A percentile compares a stretch with the other conserved stretches of the same genome.
Conservation (phyloP, 2,329 filamentous ascomycete species). For the Cercospora sp. region DNA sequence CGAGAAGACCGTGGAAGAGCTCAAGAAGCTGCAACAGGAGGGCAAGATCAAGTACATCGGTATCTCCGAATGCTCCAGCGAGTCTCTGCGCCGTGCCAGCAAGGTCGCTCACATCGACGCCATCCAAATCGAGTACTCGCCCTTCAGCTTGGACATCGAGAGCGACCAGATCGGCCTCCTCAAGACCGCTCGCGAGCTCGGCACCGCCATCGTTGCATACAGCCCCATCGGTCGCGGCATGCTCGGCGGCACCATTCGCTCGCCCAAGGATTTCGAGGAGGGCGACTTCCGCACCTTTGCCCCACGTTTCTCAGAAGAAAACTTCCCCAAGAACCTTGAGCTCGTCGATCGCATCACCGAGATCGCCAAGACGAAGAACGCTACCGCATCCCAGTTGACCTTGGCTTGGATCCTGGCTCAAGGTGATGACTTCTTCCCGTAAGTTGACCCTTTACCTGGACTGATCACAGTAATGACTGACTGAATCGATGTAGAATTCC, state of each 20-base stretch:
- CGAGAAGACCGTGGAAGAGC: conserved; percentile 51
- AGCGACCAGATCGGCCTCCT: conserved; percentile 51
- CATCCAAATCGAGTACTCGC: conserved; percentile 54
- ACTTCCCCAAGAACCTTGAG: conserved; percentile 58
- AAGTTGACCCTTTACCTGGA: background rate
- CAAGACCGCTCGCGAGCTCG: conserved; percentile 59
- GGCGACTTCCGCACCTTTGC: conserved; percentile 50
- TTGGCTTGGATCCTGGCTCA: conserved; percentile 65
- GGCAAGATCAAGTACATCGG: conserved; percentile 61
- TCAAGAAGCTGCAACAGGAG: conserved; percentile 52
- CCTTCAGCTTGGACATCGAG: conserved; percentile 61
- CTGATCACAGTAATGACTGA: background rate
- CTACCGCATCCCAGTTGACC: conserved; percentile 59
- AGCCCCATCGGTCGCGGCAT: conserved; percentile 62
- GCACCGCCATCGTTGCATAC: conserved; percentile 59
- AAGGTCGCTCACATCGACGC: conserved; percentile 54
- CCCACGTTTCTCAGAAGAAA: conserved; percentile 55
- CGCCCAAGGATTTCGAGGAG: conserved; percentile 49
- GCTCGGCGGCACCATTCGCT: conserved; percentile 54
- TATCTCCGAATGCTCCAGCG: conserved; percentile 53
- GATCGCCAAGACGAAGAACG: conserved; percentile 56
- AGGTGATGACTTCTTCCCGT: conserved; percentile 57
- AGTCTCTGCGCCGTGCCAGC: conserved; percentile 53
- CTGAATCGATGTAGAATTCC: conserved; percentile 37
- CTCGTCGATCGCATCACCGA: conserved; percentile 53